Evolutionary conservation across 139 green algal genomes (phyloP).

Genomic region (Spirogloea muscicola): DNA sequence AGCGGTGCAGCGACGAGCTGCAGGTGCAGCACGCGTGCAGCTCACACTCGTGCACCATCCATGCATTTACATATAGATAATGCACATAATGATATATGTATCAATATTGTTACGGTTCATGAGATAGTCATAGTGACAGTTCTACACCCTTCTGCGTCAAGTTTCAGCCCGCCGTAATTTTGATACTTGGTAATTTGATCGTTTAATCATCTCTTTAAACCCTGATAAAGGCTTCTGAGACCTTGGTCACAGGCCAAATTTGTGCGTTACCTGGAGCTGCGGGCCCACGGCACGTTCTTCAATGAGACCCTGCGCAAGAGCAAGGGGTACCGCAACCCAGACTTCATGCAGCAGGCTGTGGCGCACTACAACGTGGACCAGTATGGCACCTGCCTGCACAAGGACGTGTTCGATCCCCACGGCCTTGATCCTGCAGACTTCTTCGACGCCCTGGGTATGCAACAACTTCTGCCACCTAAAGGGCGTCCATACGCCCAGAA

Average conservation of each 20-base stretch:
- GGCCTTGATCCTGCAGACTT: constrained; percentile 21
- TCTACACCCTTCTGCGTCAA: too few relatives aligned
- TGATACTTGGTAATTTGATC: neutral
- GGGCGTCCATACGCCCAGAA: too few relatives aligned
- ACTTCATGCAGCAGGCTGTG: constrained; percentile 72
- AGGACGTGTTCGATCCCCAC: constrained; percentile 50
- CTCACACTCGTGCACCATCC: neutral
- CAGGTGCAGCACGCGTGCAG: neutral
- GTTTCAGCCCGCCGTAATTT: neutral
- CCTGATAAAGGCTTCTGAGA: too few relatives aligned
- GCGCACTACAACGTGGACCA: constrained; percentile 59
- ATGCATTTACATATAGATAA: neutral
- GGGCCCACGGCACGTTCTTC: constrained; percentile 10
- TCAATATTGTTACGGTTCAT: too few relatives aligned
- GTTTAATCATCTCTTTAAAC: neutral
- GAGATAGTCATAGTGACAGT: too few relatives aligned
- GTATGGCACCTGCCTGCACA: constrained; percentile 54
- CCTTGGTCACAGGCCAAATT: constrained; percentile 30
- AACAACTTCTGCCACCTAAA: too few relatives aligned
- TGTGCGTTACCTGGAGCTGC: constrained; percentile 16
- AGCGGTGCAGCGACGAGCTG: neutral
- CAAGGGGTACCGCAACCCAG: constrained; percentile 64
- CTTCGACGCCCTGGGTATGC: constrained; percentile 39
- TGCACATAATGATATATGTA: too few relatives aligned
- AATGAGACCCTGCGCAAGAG: constrained; percentile 27